Conservation (phyloP, 108 stramenopile genomes). For the Poteriospumella lacustris region DNA sequence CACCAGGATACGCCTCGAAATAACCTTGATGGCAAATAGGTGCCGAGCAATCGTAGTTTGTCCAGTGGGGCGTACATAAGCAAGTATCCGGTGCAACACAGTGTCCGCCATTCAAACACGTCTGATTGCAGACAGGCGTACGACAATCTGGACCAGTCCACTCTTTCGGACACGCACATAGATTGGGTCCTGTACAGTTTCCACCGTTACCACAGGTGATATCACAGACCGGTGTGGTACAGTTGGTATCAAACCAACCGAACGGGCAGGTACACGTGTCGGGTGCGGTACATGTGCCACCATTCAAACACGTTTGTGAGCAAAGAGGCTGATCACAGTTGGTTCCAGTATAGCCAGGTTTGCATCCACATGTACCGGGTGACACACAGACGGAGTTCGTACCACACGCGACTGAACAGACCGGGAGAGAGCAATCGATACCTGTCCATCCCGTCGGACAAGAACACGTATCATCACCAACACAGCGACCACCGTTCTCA, state of each 20-base stretch:
- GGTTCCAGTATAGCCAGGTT: conserved; percentile 65
- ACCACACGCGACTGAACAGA: conserved; percentile 52
- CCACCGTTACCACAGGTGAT: conserved; percentile 83
- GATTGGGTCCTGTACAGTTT: conserved; percentile 69
- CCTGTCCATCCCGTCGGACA: conserved; percentile 68
- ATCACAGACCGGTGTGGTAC: conserved; percentile 75
- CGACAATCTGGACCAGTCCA: conserved; percentile 73
- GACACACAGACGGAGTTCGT: conserved; percentile 63
- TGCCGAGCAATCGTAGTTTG: conserved; percentile 66
- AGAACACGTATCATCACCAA: conserved; percentile 59
- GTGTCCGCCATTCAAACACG: conserved; percentile 61
- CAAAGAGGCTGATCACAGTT: conserved; percentile 61
- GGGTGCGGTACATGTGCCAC: conserved; percentile 67
- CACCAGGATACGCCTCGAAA: conserved; percentile 50
- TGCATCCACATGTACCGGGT: conserved; percentile 67
- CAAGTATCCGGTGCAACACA: conserved; percentile 80
- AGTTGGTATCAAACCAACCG: conserved; percentile 81
- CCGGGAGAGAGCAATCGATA: conserved; percentile 57
- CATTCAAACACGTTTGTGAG: conserved; percentile 65
- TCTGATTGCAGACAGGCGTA: conserved; percentile 63
- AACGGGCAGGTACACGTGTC: conserved; percentile 66
- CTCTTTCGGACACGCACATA: conserved; percentile 63
- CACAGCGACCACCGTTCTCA: conserved; percentile 71
- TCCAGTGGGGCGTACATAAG: conserved; percentile 64
- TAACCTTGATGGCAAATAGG: conserved; percentile 75